Percentiles rank a stretch among this genome's conserved stretches.
Evolutionary conservation across 2,329 filamentous ascomycete genomes (phyloP).

Genomic region (Xylariaceae sp.): DNA sequence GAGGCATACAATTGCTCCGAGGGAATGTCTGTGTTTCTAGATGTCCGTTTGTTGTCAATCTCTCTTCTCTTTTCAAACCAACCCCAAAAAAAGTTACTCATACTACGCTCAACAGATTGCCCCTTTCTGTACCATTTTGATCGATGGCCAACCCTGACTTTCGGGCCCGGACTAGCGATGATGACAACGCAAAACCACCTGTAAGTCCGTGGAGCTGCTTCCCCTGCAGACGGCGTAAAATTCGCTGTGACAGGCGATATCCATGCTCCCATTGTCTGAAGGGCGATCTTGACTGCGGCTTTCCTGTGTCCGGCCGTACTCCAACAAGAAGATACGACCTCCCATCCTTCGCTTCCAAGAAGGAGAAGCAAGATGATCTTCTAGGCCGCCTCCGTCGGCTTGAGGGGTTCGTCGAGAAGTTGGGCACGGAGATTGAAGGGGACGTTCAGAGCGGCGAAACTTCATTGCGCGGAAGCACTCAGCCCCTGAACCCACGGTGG

Average conservation of each 20-base stretch:
- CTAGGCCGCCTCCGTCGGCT: constrained; percentile 15
- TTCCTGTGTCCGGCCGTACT: constrained; percentile 17
- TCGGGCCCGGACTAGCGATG: not conserved
- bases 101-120: not conserved
- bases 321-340: constrained; percentile 18
- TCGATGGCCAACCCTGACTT: constrained; percentile 2
- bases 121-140: not conserved
- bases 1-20: constrained; percentile 2
- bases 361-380: constrained; percentile 11
- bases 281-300: constrained; percentile 9
- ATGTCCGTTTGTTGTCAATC: not conserved
- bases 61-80: not conserved
- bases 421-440: not conserved
- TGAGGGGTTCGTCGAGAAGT: constrained; percentile 9
- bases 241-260: constrained; percentile 11
- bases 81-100: no score
- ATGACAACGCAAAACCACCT: not conserved
- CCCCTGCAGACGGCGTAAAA: constrained; percentile 10
- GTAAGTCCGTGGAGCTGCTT: constrained; percentile 20
- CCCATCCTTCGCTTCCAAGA: constrained; percentile 3
- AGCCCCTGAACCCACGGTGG: not conserved
- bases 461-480: not conserved
- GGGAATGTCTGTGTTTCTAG: not conserved
- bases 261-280: constrained; percentile 9
- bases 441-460: not conserved